These are phyloP conservation scores for Condylostoma magnum DNA, from an alignment of 169 alveolate species.

Conservation along the genomic window DNA sequence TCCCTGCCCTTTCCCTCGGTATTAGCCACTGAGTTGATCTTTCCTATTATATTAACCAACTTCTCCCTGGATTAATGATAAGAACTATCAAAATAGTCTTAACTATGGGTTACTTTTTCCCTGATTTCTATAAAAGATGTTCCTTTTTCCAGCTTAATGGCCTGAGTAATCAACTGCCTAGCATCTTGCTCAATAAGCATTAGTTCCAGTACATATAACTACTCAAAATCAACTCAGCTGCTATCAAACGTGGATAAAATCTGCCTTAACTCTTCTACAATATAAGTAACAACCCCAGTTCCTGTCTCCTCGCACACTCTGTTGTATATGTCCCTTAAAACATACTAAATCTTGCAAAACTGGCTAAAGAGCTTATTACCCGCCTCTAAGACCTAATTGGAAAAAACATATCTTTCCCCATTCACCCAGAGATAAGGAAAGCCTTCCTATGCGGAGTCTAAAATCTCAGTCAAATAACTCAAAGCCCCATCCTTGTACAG, in stretches of 20 bases:
- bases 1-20: constrained; percentile 80
- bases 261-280: constrained; percentile 43
- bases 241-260: constrained; percentile 57
- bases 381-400: constrained; percentile 69
- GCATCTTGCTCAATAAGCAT: constrained; percentile 79
- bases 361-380: constrained; percentile 56
- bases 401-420: constrained; percentile 78
- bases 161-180: constrained; percentile 58
- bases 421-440: constrained; percentile 70
- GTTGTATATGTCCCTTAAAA: constrained; percentile 42
- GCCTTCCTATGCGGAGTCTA: constrained; percentile 79
- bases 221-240: constrained; percentile 66
- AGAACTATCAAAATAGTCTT: constrained; percentile 46
- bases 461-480: constrained; percentile 72
- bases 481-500: constrained; percentile 67
- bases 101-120: constrained; percentile 62
- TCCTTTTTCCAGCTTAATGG: constrained; percentile 65
- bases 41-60: constrained; percentile 50
- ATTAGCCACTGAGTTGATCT: constrained; percentile 77
- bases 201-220: constrained; percentile 65
- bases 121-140: constrained; percentile 51
- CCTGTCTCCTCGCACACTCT: constrained; percentile 38
- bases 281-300: constrained; percentile 20
- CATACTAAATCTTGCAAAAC: constrained; percentile 61
- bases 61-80: constrained; percentile 38